phyloP scores from a whole-genome alignment of 768 basidiomycete genomes.

The Mycena galericulata region DNA sequence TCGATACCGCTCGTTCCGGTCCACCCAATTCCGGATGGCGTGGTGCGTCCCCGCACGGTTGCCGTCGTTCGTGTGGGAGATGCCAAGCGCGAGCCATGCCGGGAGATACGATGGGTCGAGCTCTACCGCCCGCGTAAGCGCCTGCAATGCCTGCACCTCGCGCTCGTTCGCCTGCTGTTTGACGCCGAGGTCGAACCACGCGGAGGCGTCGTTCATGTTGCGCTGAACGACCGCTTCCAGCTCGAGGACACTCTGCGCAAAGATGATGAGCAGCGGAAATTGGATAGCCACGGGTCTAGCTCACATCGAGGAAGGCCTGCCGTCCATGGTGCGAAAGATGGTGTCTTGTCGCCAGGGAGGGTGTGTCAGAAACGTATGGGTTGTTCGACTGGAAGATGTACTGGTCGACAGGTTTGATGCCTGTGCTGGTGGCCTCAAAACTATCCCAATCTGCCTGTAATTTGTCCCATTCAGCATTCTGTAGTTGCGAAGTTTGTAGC shows the following conservation, averaged over 20 bases:
- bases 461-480: constrained; percentile 64
- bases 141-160: constrained; percentile 89
- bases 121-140: constrained; percentile 82
- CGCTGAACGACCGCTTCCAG: constrained; percentile 91
- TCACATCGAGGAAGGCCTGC: constrained; percentile 57
- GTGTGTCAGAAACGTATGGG: constrained; percentile 76
- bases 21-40: constrained; percentile 89
- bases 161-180: constrained; percentile 99
- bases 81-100: constrained; percentile 91
- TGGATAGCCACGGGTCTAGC: constrained; percentile 34
- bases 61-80: constrained; percentile 92
- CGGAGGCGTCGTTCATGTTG: constrained; percentile 73
- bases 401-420: constrained; percentile 64
- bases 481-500: constrained; percentile 24
- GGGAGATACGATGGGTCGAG: constrained; percentile 82
- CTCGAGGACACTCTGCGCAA: constrained; percentile 81
- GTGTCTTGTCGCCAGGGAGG: constrained; percentile 60
- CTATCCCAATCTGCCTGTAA: constrained; percentile 85
- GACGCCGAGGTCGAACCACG: constrained; percentile 94
- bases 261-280: constrained; percentile 31
- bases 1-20: constrained; percentile 68
- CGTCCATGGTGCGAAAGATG: constrained; percentile 54
- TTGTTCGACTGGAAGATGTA: constrained; percentile 86
- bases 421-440: constrained; percentile 79
- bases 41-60: constrained; percentile 79